phyloP scores from a whole-genome alignment of 257 asterid species.

The Fraxinus americana region DNA sequence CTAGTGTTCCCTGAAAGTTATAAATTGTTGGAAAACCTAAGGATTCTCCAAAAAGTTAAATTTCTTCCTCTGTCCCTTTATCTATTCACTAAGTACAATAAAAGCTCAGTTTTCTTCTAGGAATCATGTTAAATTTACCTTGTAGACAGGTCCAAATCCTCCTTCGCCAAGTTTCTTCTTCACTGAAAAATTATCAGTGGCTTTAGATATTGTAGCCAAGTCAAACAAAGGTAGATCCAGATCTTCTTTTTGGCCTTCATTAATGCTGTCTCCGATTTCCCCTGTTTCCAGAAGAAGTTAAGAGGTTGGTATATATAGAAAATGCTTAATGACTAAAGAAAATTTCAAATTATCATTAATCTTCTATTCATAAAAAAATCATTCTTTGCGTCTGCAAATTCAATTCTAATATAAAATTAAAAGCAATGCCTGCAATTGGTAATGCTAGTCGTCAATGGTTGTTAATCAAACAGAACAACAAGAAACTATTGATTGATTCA shows the following conservation, averaged over 20 bases:
- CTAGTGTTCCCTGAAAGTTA: conserved; percentile 40
- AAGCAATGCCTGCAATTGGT: neutral
- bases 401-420: neutral
- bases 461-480: neutral
- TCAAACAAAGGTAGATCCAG: conserved; percentile 39
- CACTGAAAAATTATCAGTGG: conserved; percentile 42
- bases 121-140: conserved; percentile 31
- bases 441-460: neutral
- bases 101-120: neutral
- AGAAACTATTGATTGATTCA: too few relatives aligned
- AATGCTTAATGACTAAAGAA: neutral
- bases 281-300: conserved; percentile 14
- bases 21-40: neutral
- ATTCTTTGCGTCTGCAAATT: neutral
- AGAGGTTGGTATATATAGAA: neutral
- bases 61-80: neutral
- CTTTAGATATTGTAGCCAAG: conserved; percentile 37
- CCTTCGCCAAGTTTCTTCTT: conserved; percentile 51
- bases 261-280: conserved; percentile 15
- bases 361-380: neutral
- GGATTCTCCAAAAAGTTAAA: neutral
- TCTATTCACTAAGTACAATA: neutral
- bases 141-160: conserved; percentile 56
- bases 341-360: neutral
- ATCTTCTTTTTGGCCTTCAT: conserved; percentile 31